Evolutionary conservation across 768 basidiomycete genomes (phyloP).

Genomic region (Phanerochaete sordida): DNA sequence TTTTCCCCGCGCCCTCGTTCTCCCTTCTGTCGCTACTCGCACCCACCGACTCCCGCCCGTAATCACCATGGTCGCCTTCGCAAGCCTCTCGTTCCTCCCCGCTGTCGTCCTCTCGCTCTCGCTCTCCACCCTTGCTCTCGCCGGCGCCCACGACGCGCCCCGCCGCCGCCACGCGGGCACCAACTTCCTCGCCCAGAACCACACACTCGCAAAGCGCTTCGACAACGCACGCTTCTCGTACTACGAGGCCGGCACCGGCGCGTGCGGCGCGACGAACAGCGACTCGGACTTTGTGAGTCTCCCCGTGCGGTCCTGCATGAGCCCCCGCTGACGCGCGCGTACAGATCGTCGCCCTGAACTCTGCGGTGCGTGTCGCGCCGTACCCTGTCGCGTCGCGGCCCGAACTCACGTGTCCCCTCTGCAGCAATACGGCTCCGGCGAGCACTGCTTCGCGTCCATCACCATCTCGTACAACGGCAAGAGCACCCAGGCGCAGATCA

Average conservation of each 20-base stretch:
- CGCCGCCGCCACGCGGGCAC: constrained; percentile 6
- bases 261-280: constrained; percentile 13
- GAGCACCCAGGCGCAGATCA: constrained; percentile 50
- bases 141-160: not conserved
- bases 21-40: not conserved
- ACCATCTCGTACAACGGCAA: constrained; percentile 59
- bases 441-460: constrained; percentile 55
- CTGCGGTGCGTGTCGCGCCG: constrained; percentile 12
- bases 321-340: not conserved
- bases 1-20: constrained; percentile 1
- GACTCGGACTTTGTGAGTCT: constrained; percentile 16
- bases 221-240: constrained; percentile 13
- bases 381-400: not conserved
- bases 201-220: constrained; percentile 3
- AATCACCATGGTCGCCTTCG: constrained; percentile 4
- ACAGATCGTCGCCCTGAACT: constrained; percentile 51
- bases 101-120: constrained; percentile 9
- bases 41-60: not conserved
- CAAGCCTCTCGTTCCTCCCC: constrained; percentile 6
- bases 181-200: constrained; percentile 1
- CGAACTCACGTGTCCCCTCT: constrained; percentile 3
- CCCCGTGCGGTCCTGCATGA: not conserved
- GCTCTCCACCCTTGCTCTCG: not conserved
- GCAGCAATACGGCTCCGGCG: constrained; percentile 51
- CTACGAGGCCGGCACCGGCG: constrained; percentile 15